A percentile compares a stretch with the other conserved stretches of the same genome.
These are phyloP conservation scores for Ogataea trehalophila DNA, from an alignment of 805 yeast species.

Conservation along the genomic window DNA sequence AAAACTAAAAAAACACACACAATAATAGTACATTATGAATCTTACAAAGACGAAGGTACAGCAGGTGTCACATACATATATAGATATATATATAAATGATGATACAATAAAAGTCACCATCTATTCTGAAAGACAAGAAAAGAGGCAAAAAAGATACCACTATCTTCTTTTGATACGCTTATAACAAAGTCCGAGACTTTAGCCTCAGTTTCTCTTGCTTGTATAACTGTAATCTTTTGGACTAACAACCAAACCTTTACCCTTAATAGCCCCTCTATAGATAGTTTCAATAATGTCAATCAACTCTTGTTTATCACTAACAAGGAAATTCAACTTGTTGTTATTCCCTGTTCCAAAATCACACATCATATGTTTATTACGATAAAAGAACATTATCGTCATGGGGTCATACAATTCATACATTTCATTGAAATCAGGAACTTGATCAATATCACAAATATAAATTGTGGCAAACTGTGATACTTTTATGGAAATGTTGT, in stretches of 20 bases:
- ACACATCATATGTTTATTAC: slow-evolving; percentile 96
- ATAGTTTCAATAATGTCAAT: slow-evolving; percentile 88
- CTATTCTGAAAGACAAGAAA: background rate
- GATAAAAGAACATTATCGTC: slow-evolving; percentile 88
- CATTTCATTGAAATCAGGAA: slow-evolving; percentile 87
- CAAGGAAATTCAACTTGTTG: slow-evolving; percentile 81
- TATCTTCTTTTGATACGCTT: background rate
- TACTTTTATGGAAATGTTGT: slow-evolving; percentile 73
- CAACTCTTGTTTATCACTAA: slow-evolving; percentile 79
- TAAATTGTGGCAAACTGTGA: slow-evolving; percentile 85
- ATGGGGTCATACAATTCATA: slow-evolving; percentile 87
- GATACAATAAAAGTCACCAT: background rate
- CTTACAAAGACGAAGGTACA: too few relatives aligned
- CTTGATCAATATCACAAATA: slow-evolving; percentile 82
- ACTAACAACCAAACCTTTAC: slow-evolving; percentile 84
- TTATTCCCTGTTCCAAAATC: slow-evolving; percentile 98
- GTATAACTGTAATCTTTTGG: slow-evolving; percentile 63
- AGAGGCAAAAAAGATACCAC: background rate
- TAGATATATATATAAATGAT: background rate
- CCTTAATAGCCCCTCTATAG: slow-evolving; percentile 87
- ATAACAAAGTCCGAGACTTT: background rate
- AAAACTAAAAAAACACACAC: too few relatives aligned
- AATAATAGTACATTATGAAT: too few relatives aligned
- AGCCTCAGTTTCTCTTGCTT: slow-evolving; percentile 7
- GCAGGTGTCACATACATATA: background rate